A percentile compares a stretch with the other conserved stretches of the same genome.
Evolutionary conservation across 78 protist species (phyloP).

Genomic region (Dictyostelium firmibasis): DNA sequence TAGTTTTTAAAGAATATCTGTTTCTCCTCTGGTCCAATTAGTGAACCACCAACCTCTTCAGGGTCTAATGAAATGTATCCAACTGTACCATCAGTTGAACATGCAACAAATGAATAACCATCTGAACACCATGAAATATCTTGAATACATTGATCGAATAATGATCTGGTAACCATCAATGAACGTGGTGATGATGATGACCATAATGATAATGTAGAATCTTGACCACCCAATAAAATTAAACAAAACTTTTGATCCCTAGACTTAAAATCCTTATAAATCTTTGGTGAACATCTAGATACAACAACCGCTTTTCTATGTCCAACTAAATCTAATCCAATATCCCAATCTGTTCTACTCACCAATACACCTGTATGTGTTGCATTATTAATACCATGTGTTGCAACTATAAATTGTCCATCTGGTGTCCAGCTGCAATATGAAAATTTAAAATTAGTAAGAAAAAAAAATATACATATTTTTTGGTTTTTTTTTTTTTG

Average conservation of each 20-base stretch:
- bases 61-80: constrained; percentile 10
- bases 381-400: constrained; percentile 11
- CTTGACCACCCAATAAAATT: constrained; percentile 50
- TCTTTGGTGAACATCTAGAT: constrained; percentile 24
- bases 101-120: constrained; percentile 40
- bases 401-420: constrained; percentile 39
- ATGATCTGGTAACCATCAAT: not conserved
- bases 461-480: too few relatives aligned
- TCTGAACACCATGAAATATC: constrained; percentile 73
- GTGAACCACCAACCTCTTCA: constrained; percentile 16
- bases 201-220: constrained; percentile 49
- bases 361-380: constrained; percentile 40
- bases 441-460: not conserved
- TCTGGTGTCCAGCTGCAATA: constrained; percentile 70
- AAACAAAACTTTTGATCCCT: not conserved
- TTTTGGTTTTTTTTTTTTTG: not conserved
- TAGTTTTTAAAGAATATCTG: not conserved
- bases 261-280: not conserved
- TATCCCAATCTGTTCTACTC: constrained; percentile 29
- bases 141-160: constrained; percentile 46
- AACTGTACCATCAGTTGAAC: constrained; percentile 50
- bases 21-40: constrained; percentile 9
- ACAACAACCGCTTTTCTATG: constrained; percentile 39
- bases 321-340: constrained; percentile 40
- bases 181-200: constrained; percentile 29